These are phyloP conservation scores for Talaromyces sp. DNA, from an alignment of 2,329 filamentous ascomycete species.

Conservation along the genomic window DNA sequence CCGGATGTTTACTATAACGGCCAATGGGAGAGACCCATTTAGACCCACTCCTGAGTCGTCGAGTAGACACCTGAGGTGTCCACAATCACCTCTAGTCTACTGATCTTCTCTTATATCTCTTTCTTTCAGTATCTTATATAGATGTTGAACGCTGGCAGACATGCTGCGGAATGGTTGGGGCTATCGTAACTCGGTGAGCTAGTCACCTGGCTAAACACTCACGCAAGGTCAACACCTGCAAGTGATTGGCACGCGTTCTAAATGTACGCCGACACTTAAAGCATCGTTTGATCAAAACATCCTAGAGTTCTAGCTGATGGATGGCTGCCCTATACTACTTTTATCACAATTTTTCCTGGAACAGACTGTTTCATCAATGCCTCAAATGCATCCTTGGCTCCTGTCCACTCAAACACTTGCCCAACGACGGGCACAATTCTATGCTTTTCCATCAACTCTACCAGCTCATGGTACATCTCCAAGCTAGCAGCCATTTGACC, in stretches of 20 bases:
- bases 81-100: background rate
- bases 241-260: too few relatives aligned
- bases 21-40: background rate
- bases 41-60: background rate
- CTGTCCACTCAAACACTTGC: background rate
- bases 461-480: constrained; percentile 2
- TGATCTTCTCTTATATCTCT: background rate
- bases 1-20: background rate
- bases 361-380: background rate
- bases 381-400: background rate
- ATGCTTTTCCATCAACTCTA: background rate
- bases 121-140: background rate
- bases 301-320: background rate
- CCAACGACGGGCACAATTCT: background rate
- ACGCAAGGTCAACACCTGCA: too few relatives aligned
- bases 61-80: background rate
- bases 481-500: background rate
- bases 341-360: background rate
- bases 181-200: too few relatives aligned
- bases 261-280: too few relatives aligned
- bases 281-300: background rate
- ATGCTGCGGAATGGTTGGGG: too few relatives aligned
- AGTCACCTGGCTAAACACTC: too few relatives aligned
- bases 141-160: too few relatives aligned
- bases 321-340: background rate